Conservation (phyloP, 805 yeast genomes). For the Saturnispora hagleri region DNA sequence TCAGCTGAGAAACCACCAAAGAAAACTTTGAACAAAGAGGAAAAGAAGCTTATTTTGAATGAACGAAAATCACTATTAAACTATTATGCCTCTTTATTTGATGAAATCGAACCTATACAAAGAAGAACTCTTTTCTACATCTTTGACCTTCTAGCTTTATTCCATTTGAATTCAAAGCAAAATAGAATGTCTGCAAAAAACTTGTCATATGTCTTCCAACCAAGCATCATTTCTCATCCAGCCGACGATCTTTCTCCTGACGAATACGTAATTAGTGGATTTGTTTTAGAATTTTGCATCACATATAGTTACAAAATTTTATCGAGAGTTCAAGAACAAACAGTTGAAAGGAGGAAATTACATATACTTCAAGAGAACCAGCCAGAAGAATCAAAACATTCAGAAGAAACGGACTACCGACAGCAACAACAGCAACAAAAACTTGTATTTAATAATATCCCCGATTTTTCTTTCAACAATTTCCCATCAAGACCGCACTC, state of each 20-base stretch:
- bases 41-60: slow-evolving; percentile 23
- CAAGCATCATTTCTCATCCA: slow-evolving; percentile 90
- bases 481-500: slow-evolving; percentile 26
- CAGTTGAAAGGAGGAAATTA: background rate
- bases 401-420: background rate
- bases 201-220: slow-evolving; percentile 93
- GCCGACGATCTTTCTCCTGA: slow-evolving; percentile 86
- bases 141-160: slow-evolving; percentile 76
- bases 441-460: background rate
- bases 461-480: background rate
- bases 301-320: slow-evolving; percentile 74
- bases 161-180: slow-evolving; percentile 64
- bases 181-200: slow-evolving; percentile 91
- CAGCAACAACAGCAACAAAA: background rate
- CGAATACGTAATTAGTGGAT: slow-evolving; percentile 80
- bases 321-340: slow-evolving; percentile 35
- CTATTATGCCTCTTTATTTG: slow-evolving; percentile 62
- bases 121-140: slow-evolving; percentile 79
- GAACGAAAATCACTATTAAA: slow-evolving; percentile 63
- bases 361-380: background rate
- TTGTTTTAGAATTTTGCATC: slow-evolving; percentile 81
- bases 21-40: slow-evolving; percentile 30
- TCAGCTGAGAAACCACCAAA: slow-evolving; percentile 16
- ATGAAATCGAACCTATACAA: slow-evolving; percentile 63
- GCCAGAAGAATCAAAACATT: background rate